A percentile compares a stretch with the other conserved stretches of the same genome.
Evolutionary conservation across 306 rosid species (phyloP).

Genomic region (peach (Prunus persica)): Prunus_persica_NCBIv2 NC_034012.1:23166001-23166500

Average conservation of each 20-base stretch:
- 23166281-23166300: no score
- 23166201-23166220: background rate
- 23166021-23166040: background rate
- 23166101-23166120: background rate
- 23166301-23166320: no score
- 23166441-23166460: no score
- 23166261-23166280: no score
- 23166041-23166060: background rate
- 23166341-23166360: no score
- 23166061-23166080: background rate
- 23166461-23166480: no score
- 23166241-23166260: background rate
- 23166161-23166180: background rate
- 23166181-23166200: background rate
- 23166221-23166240: background rate
- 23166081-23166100: background rate
- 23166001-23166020: background rate
- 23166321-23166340: no score
- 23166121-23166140: background rate
- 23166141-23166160: background rate
- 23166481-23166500: no score
- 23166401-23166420: no score
- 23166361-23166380: no score
- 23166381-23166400: no score
- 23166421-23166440: no score